Conservation (phyloP, 192 early-diverging fungal genomes). For the Umbelopsis sp. region DNA sequence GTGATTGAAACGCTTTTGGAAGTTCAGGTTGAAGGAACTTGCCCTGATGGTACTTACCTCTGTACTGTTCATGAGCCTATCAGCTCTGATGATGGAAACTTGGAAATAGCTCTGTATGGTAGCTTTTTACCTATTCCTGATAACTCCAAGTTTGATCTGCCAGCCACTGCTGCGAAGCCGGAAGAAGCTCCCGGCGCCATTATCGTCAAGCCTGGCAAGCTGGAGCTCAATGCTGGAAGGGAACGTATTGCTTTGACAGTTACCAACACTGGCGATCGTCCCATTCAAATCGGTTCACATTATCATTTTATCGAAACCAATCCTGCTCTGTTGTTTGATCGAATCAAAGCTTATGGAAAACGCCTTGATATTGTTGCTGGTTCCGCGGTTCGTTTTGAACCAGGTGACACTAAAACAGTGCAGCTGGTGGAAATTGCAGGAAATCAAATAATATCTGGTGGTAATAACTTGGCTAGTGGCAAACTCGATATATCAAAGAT, state of each 20-base stretch:
- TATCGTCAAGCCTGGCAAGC: slow-evolving; percentile 61
- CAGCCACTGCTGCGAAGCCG: slow-evolving; percentile 34
- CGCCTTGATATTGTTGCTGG: slow-evolving; percentile 93
- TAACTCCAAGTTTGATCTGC: slow-evolving; percentile 52
- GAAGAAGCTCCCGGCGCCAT: slow-evolving; percentile 70
- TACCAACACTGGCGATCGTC: slow-evolving; percentile 92
- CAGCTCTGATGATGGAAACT: slow-evolving; percentile 77
- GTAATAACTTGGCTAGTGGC: slow-evolving; percentile 83
- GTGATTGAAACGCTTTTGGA: slow-evolving; percentile 73
- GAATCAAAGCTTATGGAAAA: slow-evolving; percentile 78
- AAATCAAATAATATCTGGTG: slow-evolving; percentile 76
- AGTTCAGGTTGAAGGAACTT: slow-evolving; percentile 92
- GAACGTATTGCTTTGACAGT: slow-evolving; percentile 69
- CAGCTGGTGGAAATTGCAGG: slow-evolving; percentile 85
- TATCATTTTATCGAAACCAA: slow-evolving; percentile 97
- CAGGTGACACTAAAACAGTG: slow-evolving; percentile 88
- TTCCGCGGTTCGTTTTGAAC: slow-evolving; percentile 94
- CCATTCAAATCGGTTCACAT: slow-evolving; percentile 95
- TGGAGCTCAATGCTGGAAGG: slow-evolving; percentile 81
- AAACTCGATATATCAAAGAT: slow-evolving; percentile 55
- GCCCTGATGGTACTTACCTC: slow-evolving; percentile 91
- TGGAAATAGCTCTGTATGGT: slow-evolving; percentile 85
- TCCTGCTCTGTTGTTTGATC: slow-evolving; percentile 79
- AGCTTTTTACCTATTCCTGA: slow-evolving; percentile 81
- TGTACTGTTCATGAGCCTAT: slow-evolving; percentile 95